Percentiles rank a stretch among this genome's conserved stretches.
Conservation (phyloP, 2,329 filamentous ascomycete species). For the Aspergillus fumigatus region DNA sequence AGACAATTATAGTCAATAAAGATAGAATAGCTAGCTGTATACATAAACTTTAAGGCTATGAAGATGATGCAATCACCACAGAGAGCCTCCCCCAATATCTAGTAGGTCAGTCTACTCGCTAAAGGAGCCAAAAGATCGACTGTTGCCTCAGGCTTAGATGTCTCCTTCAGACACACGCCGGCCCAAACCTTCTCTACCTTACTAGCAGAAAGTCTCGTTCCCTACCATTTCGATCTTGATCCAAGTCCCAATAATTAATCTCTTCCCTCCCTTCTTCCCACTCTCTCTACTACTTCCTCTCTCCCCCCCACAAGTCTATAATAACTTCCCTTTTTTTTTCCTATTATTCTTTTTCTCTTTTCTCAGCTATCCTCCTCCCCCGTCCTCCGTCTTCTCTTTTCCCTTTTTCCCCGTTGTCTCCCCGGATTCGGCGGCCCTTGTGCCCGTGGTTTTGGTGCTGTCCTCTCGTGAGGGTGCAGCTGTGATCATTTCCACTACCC, state of each 20-base stretch:
- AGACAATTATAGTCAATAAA: not conserved
- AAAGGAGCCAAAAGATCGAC: not conserved
- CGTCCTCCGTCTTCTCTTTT: constrained; percentile 15
- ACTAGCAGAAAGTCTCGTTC: constrained; percentile 1
- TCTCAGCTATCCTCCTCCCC: constrained; percentile 3
- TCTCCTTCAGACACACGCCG: not conserved
- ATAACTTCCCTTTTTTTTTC: constrained; percentile 3
- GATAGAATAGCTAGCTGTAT: not conserved
- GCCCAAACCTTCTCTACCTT: constrained; percentile 8
- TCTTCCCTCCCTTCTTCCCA: constrained; percentile 13
- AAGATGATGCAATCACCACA: not conserved
- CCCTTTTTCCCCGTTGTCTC: constrained; percentile 14
- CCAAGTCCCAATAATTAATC: constrained; percentile 1
- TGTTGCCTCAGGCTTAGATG: not conserved
- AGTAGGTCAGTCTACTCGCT: not conserved
- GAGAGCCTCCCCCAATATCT: not conserved
- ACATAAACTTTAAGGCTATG: not conserved
- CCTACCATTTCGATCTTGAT: constrained; percentile 12
- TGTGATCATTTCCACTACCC: constrained; percentile 26
- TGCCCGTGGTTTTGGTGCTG: constrained; percentile 33
- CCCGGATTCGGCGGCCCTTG: constrained; percentile 24
- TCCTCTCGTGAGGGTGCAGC: constrained; percentile 38
- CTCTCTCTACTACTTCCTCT: constrained; percentile 13
- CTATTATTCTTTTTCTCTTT: constrained; percentile 9
- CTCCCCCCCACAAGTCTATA: constrained; percentile 4